Base-by-base conservation (phyloP, 108 stramenopile species). In the Cylindrotheca fusiformis region DNA sequence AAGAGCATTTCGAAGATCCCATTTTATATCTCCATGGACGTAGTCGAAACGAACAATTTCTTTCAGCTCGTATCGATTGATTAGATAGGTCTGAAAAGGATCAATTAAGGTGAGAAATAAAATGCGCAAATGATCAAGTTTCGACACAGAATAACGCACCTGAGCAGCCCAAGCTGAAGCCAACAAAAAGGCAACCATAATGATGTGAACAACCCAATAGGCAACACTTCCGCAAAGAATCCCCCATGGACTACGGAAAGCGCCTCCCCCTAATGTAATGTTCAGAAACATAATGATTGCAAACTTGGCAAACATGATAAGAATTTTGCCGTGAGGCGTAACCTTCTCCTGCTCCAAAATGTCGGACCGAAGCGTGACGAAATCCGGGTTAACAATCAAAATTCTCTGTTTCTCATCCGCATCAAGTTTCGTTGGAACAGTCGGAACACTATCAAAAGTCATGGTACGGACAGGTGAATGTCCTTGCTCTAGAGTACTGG, bases 21-120 rank as follows among this genome's bases (percentile, higher is more conserved):
- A 99, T 54, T 93, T 82, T 49, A 99, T 95, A 69, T 99, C 98
- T 26, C 98, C 98, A 19, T 93, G 89, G 2, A 87, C 88, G 69
- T 95, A 99, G 1, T 86, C 86, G 56, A 93, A 97, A 26, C 87
- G 80, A n/a, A 88, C 76, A 18, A 79, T 61, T 22, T 87, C 78
- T 52, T 97, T 97, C 17, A 83, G 72, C 18, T 86, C 67, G 67
- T 93, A 89, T 32, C 87, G 75, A 63, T 88, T 65, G 6, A 95
- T 67, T 1, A 99, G 78, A 68, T 93, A 90, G 4, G 77, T 78
- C 66, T 96, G 30, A 4, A 26, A 4, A 4, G 50, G 50, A 22
- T 19, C 18, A 18, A 51, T 17, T 45, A 17, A 14, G 44, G n/a
- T n/a, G n/a, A n/a, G n/a, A 52, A 52, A 20, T 52, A 22, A 18